Percentiles rank a stretch among this genome's conserved stretches.
phyloP scores from a whole-genome alignment of 2,329 filamentous ascomycete species.

The Kalmusia sp. region DNA sequence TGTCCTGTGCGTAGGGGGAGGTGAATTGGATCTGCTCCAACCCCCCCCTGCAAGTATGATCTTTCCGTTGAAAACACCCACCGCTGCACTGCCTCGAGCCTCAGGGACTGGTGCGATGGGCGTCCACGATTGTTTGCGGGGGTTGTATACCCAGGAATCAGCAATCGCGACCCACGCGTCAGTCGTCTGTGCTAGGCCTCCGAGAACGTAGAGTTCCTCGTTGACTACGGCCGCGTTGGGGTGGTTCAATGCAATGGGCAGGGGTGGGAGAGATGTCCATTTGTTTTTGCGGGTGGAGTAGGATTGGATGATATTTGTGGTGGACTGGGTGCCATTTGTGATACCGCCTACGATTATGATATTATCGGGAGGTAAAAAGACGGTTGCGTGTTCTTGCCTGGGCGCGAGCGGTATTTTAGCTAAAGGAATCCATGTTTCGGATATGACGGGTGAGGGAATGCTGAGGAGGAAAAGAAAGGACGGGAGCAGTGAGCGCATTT shows the following conservation, averaged over 20 bases:
- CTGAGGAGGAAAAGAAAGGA: background rate
- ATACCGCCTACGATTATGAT: constrained; percentile 33
- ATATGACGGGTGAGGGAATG: background rate
- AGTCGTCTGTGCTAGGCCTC: constrained; percentile 14
- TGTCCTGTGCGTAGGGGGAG: constrained; percentile 8
- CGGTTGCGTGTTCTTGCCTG: constrained; percentile 34
- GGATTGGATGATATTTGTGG: constrained; percentile 26
- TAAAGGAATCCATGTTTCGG: constrained; percentile 26
- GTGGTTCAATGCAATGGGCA: constrained; percentile 33
- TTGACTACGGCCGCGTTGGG: constrained; percentile 27
- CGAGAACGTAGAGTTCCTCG: constrained; percentile 11
- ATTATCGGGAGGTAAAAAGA: constrained; percentile 26
- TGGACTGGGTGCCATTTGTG: constrained; percentile 13
- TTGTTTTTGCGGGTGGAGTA: constrained; percentile 22
- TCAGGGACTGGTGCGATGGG: constrained; percentile 9
- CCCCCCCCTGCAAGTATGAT: constrained; percentile 14
- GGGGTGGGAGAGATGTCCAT: constrained; percentile 23
- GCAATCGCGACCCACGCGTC: constrained; percentile 6
- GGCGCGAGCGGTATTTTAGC: constrained; percentile 20
- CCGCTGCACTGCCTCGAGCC: constrained; percentile 16
- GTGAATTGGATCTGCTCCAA: constrained; percentile 11
- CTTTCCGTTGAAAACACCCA: constrained; percentile 17
- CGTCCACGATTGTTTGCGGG: constrained; percentile 9
- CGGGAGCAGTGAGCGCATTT: background rate
- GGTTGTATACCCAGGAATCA: constrained; percentile 17